Evolutionary conservation across 1,284 basidiomycete species (phyloP).

Genomic region (Microbotryum saponariae): DNA sequence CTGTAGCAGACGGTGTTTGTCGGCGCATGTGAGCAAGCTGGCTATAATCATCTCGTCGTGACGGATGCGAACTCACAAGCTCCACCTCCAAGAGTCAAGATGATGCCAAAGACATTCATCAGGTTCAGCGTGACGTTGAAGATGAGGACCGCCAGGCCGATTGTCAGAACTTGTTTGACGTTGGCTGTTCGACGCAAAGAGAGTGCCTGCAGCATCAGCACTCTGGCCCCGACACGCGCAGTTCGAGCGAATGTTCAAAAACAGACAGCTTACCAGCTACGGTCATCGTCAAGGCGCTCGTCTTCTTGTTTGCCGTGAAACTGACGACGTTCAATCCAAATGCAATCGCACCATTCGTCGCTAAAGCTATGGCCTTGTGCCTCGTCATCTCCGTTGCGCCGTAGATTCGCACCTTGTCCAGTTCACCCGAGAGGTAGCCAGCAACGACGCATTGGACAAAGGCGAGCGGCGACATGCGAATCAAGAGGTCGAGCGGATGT

Average conservation of each 20-base stretch:
- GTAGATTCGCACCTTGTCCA: slow-evolving; percentile 55
- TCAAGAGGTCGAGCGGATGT: slow-evolving; percentile 77
- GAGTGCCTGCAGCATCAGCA: background rate
- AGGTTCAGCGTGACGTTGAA: slow-evolving; percentile 73
- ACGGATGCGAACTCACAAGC: slow-evolving; percentile 41
- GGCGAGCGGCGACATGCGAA: slow-evolving; percentile 76
- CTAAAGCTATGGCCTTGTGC: slow-evolving; percentile 51
- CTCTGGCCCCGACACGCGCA: background rate
- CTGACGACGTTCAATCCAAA: slow-evolving; percentile 78
- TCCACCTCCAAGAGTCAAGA: slow-evolving; percentile 71
- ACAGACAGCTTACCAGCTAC: slow-evolving; percentile 60
- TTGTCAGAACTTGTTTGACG: slow-evolving; percentile 88
- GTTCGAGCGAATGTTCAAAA: no score
- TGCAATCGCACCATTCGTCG: slow-evolving; percentile 73
- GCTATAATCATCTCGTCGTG: background rate
- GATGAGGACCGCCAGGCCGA: slow-evolving; percentile 70
- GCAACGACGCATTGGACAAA: slow-evolving; percentile 74
- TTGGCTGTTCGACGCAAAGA: slow-evolving; percentile 52
- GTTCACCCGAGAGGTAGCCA: slow-evolving; percentile 69
- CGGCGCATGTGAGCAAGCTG: background rate
- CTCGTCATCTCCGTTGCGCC: slow-evolving; percentile 50
- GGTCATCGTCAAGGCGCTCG: slow-evolving; percentile 76
- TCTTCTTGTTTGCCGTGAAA: slow-evolving; percentile 72
- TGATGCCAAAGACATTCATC: slow-evolving; percentile 69
- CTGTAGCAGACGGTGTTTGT: background rate